Conservation (phyloP, 2,329 filamentous ascomycete genomes). For the Colletotrichum shisoi region DNA sequence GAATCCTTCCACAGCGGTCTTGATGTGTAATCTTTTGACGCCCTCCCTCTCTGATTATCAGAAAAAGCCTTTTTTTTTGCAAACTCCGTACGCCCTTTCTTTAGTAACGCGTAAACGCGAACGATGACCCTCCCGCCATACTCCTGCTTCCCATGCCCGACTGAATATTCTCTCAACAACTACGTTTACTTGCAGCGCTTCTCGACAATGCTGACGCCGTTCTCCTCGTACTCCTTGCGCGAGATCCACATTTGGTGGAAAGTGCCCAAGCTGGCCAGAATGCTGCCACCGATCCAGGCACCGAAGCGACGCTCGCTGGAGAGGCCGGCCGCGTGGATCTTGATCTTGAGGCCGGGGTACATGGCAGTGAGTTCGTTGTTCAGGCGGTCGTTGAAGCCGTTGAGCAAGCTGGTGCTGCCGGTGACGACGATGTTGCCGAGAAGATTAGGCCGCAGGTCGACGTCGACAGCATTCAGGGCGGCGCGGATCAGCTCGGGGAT, state of each 20-base stretch:
- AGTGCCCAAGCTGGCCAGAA: slow-evolving; percentile 90
- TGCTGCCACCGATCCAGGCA: slow-evolving; percentile 95
- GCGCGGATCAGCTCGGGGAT: slow-evolving; percentile 83
- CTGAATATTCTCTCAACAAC: slow-evolving; percentile 1
- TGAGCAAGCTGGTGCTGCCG: slow-evolving; percentile 84
- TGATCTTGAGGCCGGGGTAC: slow-evolving; percentile 86
- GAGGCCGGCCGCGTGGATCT: slow-evolving; percentile 85
- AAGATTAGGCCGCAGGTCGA: slow-evolving; percentile 83
- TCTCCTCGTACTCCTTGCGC: slow-evolving; percentile 96
- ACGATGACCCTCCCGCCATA: slow-evolving; percentile 29
- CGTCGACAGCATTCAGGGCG: slow-evolving; percentile 80
- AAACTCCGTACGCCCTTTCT: slow-evolving; percentile 37
- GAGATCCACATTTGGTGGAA: slow-evolving; percentile 99
- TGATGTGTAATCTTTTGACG: slow-evolving; percentile 24
- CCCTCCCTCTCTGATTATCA: slow-evolving; percentile 21
- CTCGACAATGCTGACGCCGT: slow-evolving; percentile 88
- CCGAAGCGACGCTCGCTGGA: slow-evolving; percentile 90
- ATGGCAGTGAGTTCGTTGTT: slow-evolving; percentile 82
- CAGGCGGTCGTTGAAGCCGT: slow-evolving; percentile 90
- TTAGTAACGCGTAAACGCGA: slow-evolving; percentile 26
- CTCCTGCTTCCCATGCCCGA: slow-evolving; percentile 29
- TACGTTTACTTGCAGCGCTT: slow-evolving; percentile 84
- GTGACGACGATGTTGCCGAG: slow-evolving; percentile 93
- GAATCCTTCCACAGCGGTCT: slow-evolving; percentile 17
- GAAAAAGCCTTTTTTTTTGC: slow-evolving; percentile 29